These are phyloP conservation scores for Russula sp. DNA, from an alignment of 768 basidiomycete species.

Conservation along the genomic window DNA sequence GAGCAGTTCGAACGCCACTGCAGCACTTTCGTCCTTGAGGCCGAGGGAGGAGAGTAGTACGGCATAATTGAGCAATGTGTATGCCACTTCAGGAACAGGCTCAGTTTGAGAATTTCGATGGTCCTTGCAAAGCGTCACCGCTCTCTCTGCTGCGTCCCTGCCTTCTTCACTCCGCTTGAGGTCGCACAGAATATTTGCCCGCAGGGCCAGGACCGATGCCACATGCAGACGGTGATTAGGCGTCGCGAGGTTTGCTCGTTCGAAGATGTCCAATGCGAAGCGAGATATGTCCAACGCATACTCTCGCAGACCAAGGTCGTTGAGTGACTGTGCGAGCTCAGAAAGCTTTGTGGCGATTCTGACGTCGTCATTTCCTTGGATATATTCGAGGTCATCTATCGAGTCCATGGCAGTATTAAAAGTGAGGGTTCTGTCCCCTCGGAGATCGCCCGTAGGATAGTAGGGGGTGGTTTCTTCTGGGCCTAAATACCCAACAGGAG, in stretches of 20 bases:
- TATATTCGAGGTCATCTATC: not conserved
- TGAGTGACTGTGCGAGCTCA: constrained; percentile 11
- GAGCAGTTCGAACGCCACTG: constrained; percentile 4
- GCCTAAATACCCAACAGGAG: constrained; percentile 9
- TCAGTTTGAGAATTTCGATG: not conserved
- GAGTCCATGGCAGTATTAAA: constrained; percentile 2
- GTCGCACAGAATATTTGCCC: constrained; percentile 7
- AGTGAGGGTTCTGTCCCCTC: not conserved
- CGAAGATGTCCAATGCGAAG: not conserved
- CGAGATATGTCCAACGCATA: constrained; percentile 2
- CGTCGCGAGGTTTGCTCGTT: not conserved
- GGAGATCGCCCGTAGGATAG: constrained; percentile 9
- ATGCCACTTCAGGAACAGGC: not conserved
- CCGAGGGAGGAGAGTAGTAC: constrained; percentile 1
- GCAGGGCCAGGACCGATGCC: not conserved
- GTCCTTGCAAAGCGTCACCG: constrained; percentile 1
- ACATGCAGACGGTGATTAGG: not conserved
- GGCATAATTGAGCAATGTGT: constrained; percentile 3
- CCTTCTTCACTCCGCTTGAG: constrained; percentile 4
- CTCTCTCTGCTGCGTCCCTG: not conserved
- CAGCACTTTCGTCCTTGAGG: not conserved
- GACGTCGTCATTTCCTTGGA: not conserved
- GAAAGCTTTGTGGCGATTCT: not conserved
- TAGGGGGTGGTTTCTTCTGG: not conserved
- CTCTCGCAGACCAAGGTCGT: constrained; percentile 3